Conservation (phyloP, 2,329 filamentous ascomycete species). For the Didymella glomerata region DNA sequence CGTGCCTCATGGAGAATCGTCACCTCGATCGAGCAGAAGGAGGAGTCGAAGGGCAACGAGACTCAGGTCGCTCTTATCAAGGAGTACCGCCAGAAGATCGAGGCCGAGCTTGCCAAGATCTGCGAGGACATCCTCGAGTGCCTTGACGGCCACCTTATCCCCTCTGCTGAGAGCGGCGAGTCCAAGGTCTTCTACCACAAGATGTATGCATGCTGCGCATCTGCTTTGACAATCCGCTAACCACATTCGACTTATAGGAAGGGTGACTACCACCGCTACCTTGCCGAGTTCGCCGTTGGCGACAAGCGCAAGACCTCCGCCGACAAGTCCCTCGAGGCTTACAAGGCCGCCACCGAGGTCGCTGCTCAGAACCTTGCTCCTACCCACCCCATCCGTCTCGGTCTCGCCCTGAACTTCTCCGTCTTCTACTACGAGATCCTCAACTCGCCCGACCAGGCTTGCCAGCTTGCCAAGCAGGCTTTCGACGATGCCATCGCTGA, state of each 20-base stretch:
- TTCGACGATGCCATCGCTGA: slow-evolving; percentile 97
- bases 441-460: slow-evolving; percentile 97
- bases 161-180: slow-evolving; percentile 92
- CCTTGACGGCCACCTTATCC: slow-evolving; percentile 91
- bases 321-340: slow-evolving; percentile 93
- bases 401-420: slow-evolving; percentile 93
- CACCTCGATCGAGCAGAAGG: slow-evolving; percentile 98
- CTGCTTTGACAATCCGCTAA: slow-evolving; percentile 25
- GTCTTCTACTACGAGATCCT: slow-evolving; percentile 99
- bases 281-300: slow-evolving; percentile 93
- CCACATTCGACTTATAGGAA: slow-evolving; percentile 69
- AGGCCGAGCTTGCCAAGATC: slow-evolving; percentile 95
- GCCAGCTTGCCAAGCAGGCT: slow-evolving; percentile 95
- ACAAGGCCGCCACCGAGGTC: slow-evolving; percentile 93
- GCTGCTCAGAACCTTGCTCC: slow-evolving; percentile 88
- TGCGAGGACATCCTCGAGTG: slow-evolving; percentile 97
- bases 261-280: slow-evolving; percentile 99
- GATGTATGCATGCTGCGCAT: slow-evolving; percentile 70
- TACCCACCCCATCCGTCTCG: slow-evolving; percentile 91
- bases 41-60: slow-evolving; percentile 98
- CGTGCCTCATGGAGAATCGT: slow-evolving; percentile 99
- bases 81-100: slow-evolving; percentile 99
- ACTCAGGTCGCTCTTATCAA: slow-evolving; percentile 90
- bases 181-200: slow-evolving; percentile 99
- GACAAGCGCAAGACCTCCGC: slow-evolving; percentile 95